Conservation (phyloP, 768 basidiomycete genomes). For the Lentinula sp. region DNA sequence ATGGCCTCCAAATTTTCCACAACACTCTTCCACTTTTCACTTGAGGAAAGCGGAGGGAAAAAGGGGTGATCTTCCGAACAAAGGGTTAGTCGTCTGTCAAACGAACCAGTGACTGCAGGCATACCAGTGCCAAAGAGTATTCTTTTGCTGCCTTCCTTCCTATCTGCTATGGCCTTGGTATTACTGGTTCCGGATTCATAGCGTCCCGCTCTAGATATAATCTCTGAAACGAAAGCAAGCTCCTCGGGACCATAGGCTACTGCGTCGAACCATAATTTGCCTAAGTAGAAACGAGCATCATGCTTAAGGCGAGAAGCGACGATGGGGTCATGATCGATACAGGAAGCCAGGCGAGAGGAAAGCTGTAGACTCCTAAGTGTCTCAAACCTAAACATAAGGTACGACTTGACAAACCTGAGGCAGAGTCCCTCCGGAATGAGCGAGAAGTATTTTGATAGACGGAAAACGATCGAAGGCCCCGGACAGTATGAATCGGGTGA, state of each 20-base stretch:
- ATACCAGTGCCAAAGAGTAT: constrained; percentile 73
- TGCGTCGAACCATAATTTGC: constrained; percentile 79
- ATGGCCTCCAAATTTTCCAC: constrained; percentile 84
- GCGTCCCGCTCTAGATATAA: constrained; percentile 52
- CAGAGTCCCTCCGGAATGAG: constrained; percentile 83
- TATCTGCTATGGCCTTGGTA: constrained; percentile 21
- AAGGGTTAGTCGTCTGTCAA: not conserved
- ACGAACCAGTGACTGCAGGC: not conserved
- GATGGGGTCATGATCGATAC: constrained; percentile 79
- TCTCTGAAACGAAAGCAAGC: constrained; percentile 69
- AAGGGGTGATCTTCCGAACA: constrained; percentile 61
- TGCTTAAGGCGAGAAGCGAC: constrained; percentile 70
- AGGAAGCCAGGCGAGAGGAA: constrained; percentile 80
- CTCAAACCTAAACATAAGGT: not conserved
- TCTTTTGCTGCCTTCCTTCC: constrained; percentile 46
- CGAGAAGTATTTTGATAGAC: constrained; percentile 67
- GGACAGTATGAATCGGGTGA: constrained; percentile 74
- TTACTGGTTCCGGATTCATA: constrained; percentile 32
- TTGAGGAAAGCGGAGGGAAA: constrained; percentile 72
- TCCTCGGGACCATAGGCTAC: constrained; percentile 87
- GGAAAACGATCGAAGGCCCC: constrained; percentile 81
- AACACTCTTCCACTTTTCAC: constrained; percentile 78
- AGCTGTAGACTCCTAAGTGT: constrained; percentile 31
- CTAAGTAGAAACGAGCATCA: constrained; percentile 81
- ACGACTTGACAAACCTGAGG: constrained; percentile 29